These are phyloP conservation scores for Trametes meyenii DNA, from an alignment of 768 basidiomycete species.

Conservation along the genomic window DNA sequence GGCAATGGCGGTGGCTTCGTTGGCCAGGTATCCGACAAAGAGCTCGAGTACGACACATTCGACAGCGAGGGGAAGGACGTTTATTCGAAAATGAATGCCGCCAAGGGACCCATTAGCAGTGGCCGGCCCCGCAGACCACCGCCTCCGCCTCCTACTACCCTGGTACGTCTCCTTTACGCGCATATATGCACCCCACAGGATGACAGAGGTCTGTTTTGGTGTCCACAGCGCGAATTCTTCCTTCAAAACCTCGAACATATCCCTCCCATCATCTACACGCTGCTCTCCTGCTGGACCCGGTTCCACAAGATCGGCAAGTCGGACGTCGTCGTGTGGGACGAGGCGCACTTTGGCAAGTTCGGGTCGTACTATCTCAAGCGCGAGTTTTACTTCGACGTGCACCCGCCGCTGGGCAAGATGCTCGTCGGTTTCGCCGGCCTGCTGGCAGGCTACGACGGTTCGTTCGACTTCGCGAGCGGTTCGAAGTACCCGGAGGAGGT, in stretches of 20 bases:
- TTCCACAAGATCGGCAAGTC: conserved; percentile 91
- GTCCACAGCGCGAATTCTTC: conserved; percentile 67
- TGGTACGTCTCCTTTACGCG: conserved; percentile 27
- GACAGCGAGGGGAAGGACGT: conserved; percentile 72
- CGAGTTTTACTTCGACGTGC: conserved; percentile 99
- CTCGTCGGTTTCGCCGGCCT: conserved; percentile 93
- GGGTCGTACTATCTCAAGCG: conserved; percentile 97
- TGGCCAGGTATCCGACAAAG: conserved; percentile 30
- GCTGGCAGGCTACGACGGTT: conserved; percentile 88
- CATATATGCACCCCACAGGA: conserved; percentile 2
- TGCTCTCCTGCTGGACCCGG: conserved; percentile 93
- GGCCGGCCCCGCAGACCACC: conserved; percentile 66
- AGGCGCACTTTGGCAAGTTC: conserved; percentile 99
- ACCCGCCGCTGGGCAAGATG: conserved; percentile 99
- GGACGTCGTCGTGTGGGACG: conserved; percentile 94
- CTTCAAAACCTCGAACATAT: conserved; percentile 80
- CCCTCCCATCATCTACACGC: conserved; percentile 83
- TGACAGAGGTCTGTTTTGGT: background rate
- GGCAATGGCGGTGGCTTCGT: conserved; percentile 33
- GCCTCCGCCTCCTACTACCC: conserved; percentile 64
- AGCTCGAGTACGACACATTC: conserved; percentile 41
- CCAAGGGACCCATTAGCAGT: conserved; percentile 37
- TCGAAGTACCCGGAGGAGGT: conserved; percentile 79
- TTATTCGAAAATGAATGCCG: conserved; percentile 47
- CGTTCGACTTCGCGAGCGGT: conserved; percentile 94